Percentiles rank a stretch among this genome's conserved stretches.
These are phyloP conservation scores for Lablab purpureus DNA, from an alignment of 306 rosid species.

Conservation along the genomic window DNA sequence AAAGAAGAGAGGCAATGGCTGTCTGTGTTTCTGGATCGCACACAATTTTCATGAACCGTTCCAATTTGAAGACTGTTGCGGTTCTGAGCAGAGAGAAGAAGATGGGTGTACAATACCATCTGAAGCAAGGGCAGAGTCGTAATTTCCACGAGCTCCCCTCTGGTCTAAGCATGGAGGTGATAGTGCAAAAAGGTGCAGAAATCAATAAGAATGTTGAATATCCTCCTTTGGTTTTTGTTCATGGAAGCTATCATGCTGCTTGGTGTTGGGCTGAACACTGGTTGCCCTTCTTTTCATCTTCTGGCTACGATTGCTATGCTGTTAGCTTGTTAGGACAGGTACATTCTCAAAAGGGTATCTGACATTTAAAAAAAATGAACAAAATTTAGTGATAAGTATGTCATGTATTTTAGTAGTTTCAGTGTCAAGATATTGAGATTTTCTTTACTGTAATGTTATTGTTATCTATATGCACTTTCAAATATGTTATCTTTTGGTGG, in stretches of 20 bases:
- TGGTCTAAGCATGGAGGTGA: conserved; percentile 81
- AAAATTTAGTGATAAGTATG: not conserved
- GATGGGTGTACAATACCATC: conserved; percentile 62
- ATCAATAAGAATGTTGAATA: conserved; percentile 29
- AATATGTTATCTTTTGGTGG: not conserved
- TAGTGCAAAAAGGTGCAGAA: conserved; percentile 62
- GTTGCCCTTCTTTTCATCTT: conserved; percentile 83
- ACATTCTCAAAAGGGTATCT: not conserved
- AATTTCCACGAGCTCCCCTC: conserved; percentile 79
- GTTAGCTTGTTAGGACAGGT: conserved; percentile 90
- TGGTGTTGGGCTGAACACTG: conserved; percentile 96
- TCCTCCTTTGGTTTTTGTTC: conserved; percentile 82
- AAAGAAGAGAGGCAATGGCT: conserved; percentile 44
- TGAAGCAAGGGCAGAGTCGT: conserved; percentile 77
- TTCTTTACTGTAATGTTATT: not conserved
- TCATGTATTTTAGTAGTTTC: not conserved
- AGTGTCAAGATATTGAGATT: not conserved
- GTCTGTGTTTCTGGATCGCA: conserved; percentile 42
- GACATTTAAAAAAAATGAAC: not conserved
- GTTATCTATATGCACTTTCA: not conserved
- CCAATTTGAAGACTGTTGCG: conserved; percentile 47
- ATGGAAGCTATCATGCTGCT: conserved; percentile 98
- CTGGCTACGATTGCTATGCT: conserved; percentile 82
- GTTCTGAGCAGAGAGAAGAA: conserved; percentile 49
- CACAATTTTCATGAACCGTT: conserved; percentile 33